phyloP scores from a whole-genome alignment of 2,329 filamentous ascomycete genomes.

The Chrysoporthe austroafricana region DNA sequence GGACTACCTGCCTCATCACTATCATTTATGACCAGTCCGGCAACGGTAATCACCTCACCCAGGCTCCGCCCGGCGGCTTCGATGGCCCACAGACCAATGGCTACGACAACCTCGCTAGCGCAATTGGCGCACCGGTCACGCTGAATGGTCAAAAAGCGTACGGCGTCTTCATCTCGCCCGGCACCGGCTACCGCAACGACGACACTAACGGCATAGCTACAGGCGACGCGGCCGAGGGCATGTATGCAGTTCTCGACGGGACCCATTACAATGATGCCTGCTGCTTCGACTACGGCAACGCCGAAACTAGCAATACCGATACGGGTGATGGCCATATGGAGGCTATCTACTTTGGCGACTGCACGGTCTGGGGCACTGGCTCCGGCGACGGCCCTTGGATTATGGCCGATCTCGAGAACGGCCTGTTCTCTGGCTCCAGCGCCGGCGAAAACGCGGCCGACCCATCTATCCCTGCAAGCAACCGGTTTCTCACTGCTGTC shows the following conservation, averaged over 20 bases:
- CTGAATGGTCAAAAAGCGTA: slow-evolving; percentile 65
- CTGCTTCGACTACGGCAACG: slow-evolving; percentile 63
- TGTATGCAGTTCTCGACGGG: slow-evolving; percentile 64
- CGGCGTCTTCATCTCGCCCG: slow-evolving; percentile 64
- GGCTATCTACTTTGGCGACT: slow-evolving; percentile 66
- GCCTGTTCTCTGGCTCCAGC: slow-evolving; percentile 61
- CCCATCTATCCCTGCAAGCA: slow-evolving; percentile 48
- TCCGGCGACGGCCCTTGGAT: slow-evolving; percentile 66
- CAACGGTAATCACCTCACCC: slow-evolving; percentile 63
- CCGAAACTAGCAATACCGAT: slow-evolving; percentile 54
- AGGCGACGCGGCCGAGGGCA: slow-evolving; percentile 60
- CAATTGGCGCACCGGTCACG: slow-evolving; percentile 63
- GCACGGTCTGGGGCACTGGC: slow-evolving; percentile 59
- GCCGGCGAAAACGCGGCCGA: slow-evolving; percentile 52
- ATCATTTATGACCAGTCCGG: slow-evolving; percentile 71
- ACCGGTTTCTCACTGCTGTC: slow-evolving; percentile 60
- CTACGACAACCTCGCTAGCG: slow-evolving; percentile 63
- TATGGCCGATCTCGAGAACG: slow-evolving; percentile 72
- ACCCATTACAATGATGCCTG: slow-evolving; percentile 62
- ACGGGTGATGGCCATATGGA: slow-evolving; percentile 71
- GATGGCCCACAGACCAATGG: slow-evolving; percentile 59
- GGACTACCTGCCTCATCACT: slow-evolving; percentile 65
- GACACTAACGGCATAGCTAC: slow-evolving; percentile 54
- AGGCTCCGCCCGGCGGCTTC: slow-evolving; percentile 62
- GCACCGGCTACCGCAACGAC: slow-evolving; percentile 67